These are phyloP conservation scores for Fusarium subglutinans DNA, from an alignment of 2,329 filamentous ascomycete genomes.

Conservation along the genomic window DNA sequence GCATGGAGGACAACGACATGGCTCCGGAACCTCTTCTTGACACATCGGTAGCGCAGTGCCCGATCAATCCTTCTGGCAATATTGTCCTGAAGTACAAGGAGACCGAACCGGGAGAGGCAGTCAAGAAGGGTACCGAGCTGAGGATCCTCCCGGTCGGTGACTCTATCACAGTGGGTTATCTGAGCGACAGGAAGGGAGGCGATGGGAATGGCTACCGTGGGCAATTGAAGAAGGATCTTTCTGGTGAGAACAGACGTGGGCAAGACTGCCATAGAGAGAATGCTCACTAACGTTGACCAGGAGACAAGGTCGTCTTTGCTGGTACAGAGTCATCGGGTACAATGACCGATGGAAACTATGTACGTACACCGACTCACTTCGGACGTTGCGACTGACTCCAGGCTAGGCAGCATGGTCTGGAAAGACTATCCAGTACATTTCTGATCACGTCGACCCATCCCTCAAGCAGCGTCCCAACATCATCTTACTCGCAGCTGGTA, in stretches of 20 bases:
- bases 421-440: slow-evolving; percentile 23
- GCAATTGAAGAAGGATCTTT: not conserved
- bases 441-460: slow-evolving; percentile 1
- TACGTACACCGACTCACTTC: not conserved
- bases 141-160: slow-evolving; percentile 9
- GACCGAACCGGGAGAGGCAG: not conserved
- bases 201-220: slow-evolving; percentile 15
- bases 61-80: not conserved
- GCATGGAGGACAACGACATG: not conserved
- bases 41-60: not conserved
- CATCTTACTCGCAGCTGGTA: slow-evolving; percentile 13
- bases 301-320: slow-evolving; percentile 7
- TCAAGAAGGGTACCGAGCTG: not conserved
- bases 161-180: slow-evolving; percentile 17
- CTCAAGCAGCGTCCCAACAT: slow-evolving; percentile 12
- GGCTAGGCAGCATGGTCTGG: slow-evolving; percentile 18
- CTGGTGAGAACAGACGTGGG: not conserved
- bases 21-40: not conserved
- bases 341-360: slow-evolving; percentile 3
- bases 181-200: slow-evolving; percentile 2
- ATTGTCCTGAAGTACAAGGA: slow-evolving; percentile 1
- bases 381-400: not conserved
- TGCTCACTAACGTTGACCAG: not conserved
- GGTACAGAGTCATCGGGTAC: slow-evolving; percentile 11
- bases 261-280: too few species aligned